Percentiles rank a stretch among this genome's conserved stretches.
These are phyloP conservation scores for Diversispora eburnea DNA, from an alignment of 192 early-diverging fungal genomes.

Conservation along the genomic window DNA sequence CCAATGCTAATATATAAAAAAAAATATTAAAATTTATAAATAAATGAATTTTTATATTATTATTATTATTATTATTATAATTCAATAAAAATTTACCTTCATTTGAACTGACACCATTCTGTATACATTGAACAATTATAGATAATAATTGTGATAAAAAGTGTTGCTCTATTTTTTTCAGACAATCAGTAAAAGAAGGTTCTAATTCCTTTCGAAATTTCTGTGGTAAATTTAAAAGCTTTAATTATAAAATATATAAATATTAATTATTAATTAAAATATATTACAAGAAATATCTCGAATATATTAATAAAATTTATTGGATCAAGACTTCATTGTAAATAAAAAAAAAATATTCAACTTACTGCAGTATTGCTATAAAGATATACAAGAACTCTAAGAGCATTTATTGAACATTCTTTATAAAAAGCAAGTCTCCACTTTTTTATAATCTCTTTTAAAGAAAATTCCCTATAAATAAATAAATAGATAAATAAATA, in stretches of 20 bases:
- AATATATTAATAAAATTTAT: no score
- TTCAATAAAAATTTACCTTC: neutral
- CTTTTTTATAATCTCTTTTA: neutral
- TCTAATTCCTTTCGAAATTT: neutral
- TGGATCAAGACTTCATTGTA: no score
- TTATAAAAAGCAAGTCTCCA: neutral
- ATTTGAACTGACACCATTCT: neutral
- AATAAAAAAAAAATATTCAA: no score
- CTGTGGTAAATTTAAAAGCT: neutral
- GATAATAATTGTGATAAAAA: neutral
- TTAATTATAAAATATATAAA: neutral
- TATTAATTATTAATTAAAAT: neutral
- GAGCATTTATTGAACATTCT: neutral
- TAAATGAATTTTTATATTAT: no score
- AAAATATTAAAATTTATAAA: no score
- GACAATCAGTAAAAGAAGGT: neutral
- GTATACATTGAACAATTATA: neutral
- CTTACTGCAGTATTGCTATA: conserved; percentile 9
- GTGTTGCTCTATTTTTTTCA: conserved; percentile 4
- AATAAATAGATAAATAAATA: neutral
- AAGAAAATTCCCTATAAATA: neutral
- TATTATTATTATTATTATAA: no score
- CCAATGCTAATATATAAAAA: neutral
- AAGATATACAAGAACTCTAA: neutral
- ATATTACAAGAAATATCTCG: no score